Evolutionary conservation across 768 basidiomycete genomes (phyloP).

Genomic region (Termitomyces sp.): DNA sequence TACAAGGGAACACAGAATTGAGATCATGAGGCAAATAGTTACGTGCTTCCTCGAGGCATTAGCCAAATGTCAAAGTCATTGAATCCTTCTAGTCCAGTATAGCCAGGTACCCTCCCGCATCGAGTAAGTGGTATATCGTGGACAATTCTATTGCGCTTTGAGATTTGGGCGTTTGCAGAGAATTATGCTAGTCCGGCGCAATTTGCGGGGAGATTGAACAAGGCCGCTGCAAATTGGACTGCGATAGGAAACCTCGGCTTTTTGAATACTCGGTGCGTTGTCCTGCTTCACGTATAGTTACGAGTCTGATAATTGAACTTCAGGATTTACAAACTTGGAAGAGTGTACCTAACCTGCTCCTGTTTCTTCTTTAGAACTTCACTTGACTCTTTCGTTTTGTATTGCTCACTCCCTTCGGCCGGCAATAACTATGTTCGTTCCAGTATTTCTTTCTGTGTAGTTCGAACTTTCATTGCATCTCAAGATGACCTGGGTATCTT

Average conservation of each 20-base stretch:
- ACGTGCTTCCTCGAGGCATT: background rate
- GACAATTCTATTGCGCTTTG: background rate
- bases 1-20: background rate
- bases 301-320: background rate
- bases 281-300: background rate
- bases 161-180: conserved; percentile 27
- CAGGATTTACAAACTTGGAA: conserved; percentile 87
- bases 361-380: background rate
- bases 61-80: too few species aligned
- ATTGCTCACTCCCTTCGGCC: conserved; percentile 86
- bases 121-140: conserved; percentile 35
- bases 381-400: background rate
- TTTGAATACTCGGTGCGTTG: conserved; percentile 71
- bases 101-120: conserved; percentile 64
- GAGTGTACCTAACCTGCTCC: conserved; percentile 59
- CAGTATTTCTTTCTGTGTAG: background rate
- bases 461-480: background rate
- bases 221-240: conserved; percentile 52
- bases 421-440: conserved; percentile 73
- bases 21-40: too few species aligned
- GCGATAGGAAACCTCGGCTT: conserved; percentile 65
- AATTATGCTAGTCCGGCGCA: conserved; percentile 58
- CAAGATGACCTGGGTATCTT: conserved; percentile 64
- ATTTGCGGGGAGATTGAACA: conserved; percentile 48
- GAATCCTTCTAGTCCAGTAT: too few species aligned